These are phyloP conservation scores for Monilinia polystroma DNA, from an alignment of 2,329 filamentous ascomycete species.

Conservation along the genomic window DNA sequence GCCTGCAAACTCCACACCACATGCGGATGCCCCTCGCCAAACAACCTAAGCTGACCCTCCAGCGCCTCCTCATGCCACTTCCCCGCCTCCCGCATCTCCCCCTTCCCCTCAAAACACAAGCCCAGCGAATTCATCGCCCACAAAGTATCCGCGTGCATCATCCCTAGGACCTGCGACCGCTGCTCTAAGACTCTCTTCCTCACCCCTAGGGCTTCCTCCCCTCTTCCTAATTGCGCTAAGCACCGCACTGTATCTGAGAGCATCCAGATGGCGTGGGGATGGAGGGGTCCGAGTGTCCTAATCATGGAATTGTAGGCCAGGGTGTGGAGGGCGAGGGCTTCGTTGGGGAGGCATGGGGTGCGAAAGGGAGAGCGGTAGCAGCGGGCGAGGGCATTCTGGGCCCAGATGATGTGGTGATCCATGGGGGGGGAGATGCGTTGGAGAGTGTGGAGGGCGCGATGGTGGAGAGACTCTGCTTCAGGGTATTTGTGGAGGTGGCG, in stretches of 20 bases:
- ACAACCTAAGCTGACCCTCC: conserved; percentile 11
- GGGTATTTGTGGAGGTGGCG: conserved; percentile 16
- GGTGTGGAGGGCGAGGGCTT: conserved; percentile 14
- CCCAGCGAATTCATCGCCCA: conserved; percentile 22
- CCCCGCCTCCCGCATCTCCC: background rate
- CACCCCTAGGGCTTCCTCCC: conserved; percentile 1
- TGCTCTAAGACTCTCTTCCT: background rate
- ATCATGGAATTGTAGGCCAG: conserved; percentile 17
- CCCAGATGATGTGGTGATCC: conserved; percentile 22
- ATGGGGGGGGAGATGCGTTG: conserved; percentile 14
- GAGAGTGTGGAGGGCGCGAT: conserved; percentile 8
- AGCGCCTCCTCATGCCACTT: conserved; percentile 1
- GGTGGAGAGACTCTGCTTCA: conserved; percentile 19
- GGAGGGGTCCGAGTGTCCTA: background rate
- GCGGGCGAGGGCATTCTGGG: conserved; percentile 19
- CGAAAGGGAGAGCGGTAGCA: conserved; percentile 8
- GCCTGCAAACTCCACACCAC: conserved; percentile 19
- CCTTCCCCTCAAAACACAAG: background rate
- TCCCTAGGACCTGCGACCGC: background rate
- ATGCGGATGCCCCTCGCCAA: background rate
- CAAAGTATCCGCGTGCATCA: conserved; percentile 13
- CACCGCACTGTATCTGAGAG: conserved; percentile 18
- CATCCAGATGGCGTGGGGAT: conserved; percentile 19
- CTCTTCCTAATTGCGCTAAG: background rate
- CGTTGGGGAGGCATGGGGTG: background rate